Evolutionary conservation across 495 filamentous ascomycete species (phyloP).

Genomic region (Evernia prunastri): DNA sequence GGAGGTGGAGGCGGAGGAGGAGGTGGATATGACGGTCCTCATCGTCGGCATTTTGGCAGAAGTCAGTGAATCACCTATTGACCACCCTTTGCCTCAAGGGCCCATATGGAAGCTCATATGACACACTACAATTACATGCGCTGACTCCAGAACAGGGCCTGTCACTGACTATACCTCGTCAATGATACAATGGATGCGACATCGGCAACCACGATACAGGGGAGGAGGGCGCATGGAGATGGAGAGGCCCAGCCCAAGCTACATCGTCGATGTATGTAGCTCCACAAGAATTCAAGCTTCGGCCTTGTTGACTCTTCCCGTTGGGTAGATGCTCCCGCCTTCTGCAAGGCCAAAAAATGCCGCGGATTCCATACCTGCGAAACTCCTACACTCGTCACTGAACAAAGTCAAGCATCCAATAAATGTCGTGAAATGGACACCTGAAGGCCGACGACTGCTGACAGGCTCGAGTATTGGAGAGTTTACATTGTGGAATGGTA

Average conservation of each 20-base stretch:
- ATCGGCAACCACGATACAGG: constrained; percentile 69
- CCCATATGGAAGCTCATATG: background rate
- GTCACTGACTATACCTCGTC: constrained; percentile 95
- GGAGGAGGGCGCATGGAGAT: constrained; percentile 59
- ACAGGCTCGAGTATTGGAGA: constrained; percentile 94
- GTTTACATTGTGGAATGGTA: constrained; percentile 98
- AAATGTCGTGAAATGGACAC: constrained; percentile 96
- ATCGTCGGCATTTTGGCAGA: constrained; percentile 22
- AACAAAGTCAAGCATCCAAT: constrained; percentile 98
- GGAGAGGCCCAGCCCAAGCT: constrained; percentile 80
- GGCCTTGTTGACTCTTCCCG: background rate
- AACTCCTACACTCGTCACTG: constrained; percentile 87
- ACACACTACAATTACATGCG: background rate
- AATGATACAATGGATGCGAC: constrained; percentile 86
- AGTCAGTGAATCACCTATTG: constrained; percentile 20
- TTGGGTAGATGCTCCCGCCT: constrained; percentile 74
- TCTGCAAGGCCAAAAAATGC: constrained; percentile 62
- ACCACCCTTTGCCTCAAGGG: background rate
- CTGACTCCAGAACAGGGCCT: constrained; percentile 47
- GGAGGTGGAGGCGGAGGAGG: constrained; percentile 22
- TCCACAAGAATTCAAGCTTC: constrained; percentile 17
- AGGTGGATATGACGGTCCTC: constrained; percentile 25
- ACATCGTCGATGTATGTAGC: constrained; percentile 74
- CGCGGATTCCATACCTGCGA: constrained; percentile 77
- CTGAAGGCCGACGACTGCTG: constrained; percentile 83